Evolutionary conservation across 345 rosid genomes (phyloP).

Genomic region (Populus alba): DNA sequence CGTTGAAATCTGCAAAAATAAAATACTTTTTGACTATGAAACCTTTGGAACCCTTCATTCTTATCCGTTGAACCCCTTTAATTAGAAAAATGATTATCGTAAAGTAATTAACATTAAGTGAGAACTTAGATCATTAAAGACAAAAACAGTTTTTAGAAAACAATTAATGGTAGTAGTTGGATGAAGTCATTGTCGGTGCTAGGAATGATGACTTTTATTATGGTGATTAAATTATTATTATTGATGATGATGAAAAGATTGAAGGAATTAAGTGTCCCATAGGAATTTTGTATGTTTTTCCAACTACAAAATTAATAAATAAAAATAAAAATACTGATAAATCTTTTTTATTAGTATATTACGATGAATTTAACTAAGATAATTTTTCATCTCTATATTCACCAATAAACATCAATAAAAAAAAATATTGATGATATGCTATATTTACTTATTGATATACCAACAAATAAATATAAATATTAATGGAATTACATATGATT

Average conservation of each 20-base stretch:
- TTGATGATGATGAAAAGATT: not conserved
- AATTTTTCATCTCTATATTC: too few species aligned
- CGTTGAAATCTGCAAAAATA: slow-evolving; percentile 9
- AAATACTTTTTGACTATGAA: slow-evolving; percentile 12
- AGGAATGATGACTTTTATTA: slow-evolving; percentile 2
- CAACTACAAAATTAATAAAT: too few species aligned
- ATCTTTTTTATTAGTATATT: too few species aligned
- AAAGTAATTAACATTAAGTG: not conserved
- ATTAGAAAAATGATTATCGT: not conserved
- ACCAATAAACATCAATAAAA: too few species aligned
- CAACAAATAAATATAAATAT: too few species aligned
- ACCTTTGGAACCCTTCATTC: slow-evolving; percentile 14
- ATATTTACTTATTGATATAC: too few species aligned
- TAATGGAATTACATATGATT: accelerated
- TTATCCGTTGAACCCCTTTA: slow-evolving; percentile 13
- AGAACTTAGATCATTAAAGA: not conserved
- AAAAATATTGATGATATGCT: accelerated
- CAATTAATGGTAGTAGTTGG: slow-evolving; percentile 6
- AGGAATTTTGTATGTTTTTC: not conserved
- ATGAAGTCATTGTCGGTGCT: not conserved
- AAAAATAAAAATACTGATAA: too few species aligned
- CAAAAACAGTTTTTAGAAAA: not conserved
- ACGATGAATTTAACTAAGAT: too few species aligned
- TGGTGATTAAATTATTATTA: slow-evolving; percentile 1
- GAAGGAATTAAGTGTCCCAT: not conserved